Conservation (phyloP, 768 basidiomycete species). For the Sporobolomyces phaffii region DNA sequence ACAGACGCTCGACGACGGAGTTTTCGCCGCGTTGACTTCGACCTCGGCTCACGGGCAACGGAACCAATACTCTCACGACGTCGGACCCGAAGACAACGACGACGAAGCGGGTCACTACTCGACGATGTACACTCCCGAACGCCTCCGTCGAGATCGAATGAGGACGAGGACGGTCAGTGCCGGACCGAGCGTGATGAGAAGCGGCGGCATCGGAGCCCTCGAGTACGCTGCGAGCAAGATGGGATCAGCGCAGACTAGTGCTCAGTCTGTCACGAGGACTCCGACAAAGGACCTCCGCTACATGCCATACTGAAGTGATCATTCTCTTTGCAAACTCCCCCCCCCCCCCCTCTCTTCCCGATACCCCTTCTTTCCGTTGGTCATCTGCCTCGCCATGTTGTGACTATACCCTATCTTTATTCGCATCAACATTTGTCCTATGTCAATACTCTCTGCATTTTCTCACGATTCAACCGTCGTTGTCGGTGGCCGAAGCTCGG, state of each 20-base stretch:
- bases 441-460: too few relatives aligned
- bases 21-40: constrained; percentile 2
- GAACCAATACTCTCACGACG: neutral
- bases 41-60: neutral
- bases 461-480: neutral
- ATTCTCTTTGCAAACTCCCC: neutral
- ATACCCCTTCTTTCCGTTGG: neutral
- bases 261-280: constrained; percentile 1
- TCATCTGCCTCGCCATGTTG: too few relatives aligned
- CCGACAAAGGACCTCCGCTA: constrained; percentile 17
- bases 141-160: constrained; percentile 4
- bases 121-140: neutral
- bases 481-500: too few relatives aligned
- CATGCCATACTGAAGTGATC: constrained; percentile 9
- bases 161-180: constrained; percentile 4
- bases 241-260: neutral
- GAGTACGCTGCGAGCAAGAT: constrained; percentile 12
- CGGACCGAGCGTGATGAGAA: constrained; percentile 8
- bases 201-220: constrained; percentile 7
- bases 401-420: constrained; percentile 1
- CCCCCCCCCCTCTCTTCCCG: neutral
- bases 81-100: constrained; percentile 13
- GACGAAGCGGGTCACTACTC: neutral
- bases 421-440: neutral
- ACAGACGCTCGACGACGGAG: constrained; percentile 7